Base-by-base conservation (phyloP, 768 basidiomycete genomes). In the Suillus cothurnatus region DNA sequence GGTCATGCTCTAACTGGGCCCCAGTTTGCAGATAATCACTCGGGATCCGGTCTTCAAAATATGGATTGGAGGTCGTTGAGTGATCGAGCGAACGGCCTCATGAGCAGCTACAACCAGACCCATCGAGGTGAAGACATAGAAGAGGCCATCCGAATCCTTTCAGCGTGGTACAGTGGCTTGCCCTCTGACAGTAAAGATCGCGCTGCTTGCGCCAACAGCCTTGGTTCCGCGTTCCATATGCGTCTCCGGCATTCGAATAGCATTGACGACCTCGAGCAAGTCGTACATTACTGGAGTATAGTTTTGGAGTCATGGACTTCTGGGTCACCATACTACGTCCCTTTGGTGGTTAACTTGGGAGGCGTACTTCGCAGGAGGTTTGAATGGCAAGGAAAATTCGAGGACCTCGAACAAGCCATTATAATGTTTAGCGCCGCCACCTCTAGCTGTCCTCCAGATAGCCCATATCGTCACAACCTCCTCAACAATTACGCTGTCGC, bases 41-140 rank as follows among this genome's bases (percentile, higher is more conserved):
- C 31, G 5, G 53, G 11, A 55, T 32, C 53, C 11, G 31, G 53
- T 55, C 21, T 12, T 21, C 53, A 14, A 55, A 32, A n/a, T 55
- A n/a, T 32, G 53, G 53, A 55, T 12, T 55, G 53, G 53, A 21
- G 31, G 11, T 32, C 31, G 2, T 32, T 55, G 21, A 45, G 63
- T 32, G 26, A 15, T 14, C 47, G 70, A 32, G 67, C 67, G 15
- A 21, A 21, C 31, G 50, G 45, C 3, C 70, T 74, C 19, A 41
- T 73, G 45, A 45, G 55, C 31, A 72, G 70, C 39, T 80, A 74
- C 55, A 21, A 65, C 26, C 67, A 50, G 21, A 66, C 61, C 2
- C 63, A 73, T 45, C 66, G 73, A 31, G 58, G 61, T 15, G 52
- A 61, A 6, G 78, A 80, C 53, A 66, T 80, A 26, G 65, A 73